These are phyloP conservation scores for Backusella psychrophila DNA, from an alignment of 192 early-diverging fungal genomes.

Conservation along the genomic window DNA sequence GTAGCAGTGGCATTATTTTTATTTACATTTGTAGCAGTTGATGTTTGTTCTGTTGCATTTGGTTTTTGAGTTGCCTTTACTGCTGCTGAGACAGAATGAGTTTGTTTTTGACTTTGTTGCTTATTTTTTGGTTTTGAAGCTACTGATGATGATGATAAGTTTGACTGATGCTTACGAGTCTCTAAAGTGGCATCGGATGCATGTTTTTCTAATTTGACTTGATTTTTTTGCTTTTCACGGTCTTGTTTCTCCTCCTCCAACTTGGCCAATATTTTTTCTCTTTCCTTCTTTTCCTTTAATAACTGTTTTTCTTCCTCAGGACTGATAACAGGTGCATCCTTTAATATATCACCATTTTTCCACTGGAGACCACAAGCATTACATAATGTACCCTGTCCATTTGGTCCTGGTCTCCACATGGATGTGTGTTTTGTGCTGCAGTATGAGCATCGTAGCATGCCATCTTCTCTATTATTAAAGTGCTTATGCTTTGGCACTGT, in stretches of 20 bases:
- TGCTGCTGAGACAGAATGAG: neutral
- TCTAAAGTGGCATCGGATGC: neutral
- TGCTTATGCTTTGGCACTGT: conserved; percentile 11
- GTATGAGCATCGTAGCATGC: conserved; percentile 27
- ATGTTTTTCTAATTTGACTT: neutral
- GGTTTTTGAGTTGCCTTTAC: neutral
- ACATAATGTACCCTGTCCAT: conserved; percentile 27
- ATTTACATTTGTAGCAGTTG: neutral
- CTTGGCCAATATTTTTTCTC: conserved; percentile 2
- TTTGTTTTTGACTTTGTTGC: neutral
- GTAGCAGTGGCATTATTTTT: neutral
- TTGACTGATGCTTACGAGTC: neutral
- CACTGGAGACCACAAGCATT: conserved; percentile 31
- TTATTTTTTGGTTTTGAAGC: neutral
- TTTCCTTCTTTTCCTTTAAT: conserved; percentile 10
- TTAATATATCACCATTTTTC: conserved; percentile 29
- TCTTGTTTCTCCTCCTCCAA: conserved; percentile 9
- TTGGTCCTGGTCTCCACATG: conserved; percentile 34
- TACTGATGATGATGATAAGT: neutral
- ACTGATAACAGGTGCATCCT: conserved; percentile 27
- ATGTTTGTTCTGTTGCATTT: neutral
- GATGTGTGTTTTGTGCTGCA: conserved; percentile 30
- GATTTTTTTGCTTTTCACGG: neutral
- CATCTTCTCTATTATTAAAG: conserved; percentile 20
- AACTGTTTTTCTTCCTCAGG: conserved; percentile 25